A percentile compares a stretch with the other conserved stretches of the same genome.
Evolutionary conservation across 164 flowering plant species (phyloP).

Genomic region (Nymphaea thermarum): DNA sequence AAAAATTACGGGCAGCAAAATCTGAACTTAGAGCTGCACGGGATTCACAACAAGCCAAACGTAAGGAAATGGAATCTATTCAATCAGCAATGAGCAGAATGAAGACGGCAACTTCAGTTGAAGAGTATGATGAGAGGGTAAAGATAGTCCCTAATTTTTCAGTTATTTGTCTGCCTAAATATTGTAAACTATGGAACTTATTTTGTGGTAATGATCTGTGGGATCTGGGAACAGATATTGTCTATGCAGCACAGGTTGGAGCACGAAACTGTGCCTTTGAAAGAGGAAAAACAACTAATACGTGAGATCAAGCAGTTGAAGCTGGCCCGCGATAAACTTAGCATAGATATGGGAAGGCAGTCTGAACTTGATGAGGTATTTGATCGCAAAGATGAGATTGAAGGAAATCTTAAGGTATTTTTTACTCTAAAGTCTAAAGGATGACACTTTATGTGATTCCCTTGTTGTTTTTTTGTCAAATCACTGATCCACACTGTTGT

Average conservation of each 20-base stretch:
- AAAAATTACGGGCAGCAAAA: constrained; percentile 34
- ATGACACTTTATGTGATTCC: not conserved
- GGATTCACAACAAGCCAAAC: constrained; percentile 33
- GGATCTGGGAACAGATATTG: constrained; percentile 32
- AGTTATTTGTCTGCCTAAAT: not conserved
- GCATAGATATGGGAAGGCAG: constrained; percentile 36
- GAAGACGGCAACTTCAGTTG: constrained; percentile 58
- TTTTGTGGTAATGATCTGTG: constrained; percentile 3
- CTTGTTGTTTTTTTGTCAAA: constrained; percentile 1
- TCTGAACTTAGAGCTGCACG: constrained; percentile 45
- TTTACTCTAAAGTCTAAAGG: not conserved
- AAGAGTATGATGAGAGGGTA: constrained; percentile 57
- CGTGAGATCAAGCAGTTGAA: constrained; percentile 76
- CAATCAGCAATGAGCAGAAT: constrained; percentile 41
- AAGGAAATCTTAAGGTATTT: constrained; percentile 62
- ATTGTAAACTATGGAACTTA: not conserved
- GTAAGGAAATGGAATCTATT: constrained; percentile 53
- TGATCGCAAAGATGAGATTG: constrained; percentile 44
- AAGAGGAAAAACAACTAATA: constrained; percentile 65
- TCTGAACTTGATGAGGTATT: constrained; percentile 51
- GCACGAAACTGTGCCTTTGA: constrained; percentile 71
- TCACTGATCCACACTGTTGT: constrained; percentile 6
- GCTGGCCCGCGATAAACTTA: constrained; percentile 38
- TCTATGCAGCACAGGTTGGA: constrained; percentile 54
- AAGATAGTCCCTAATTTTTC: not conserved